A percentile compares a stretch with the other conserved stretches of the same genome.
phyloP scores from a whole-genome alignment of 108 stramenopile species.

The Cyclotella kingstonii region DNA sequence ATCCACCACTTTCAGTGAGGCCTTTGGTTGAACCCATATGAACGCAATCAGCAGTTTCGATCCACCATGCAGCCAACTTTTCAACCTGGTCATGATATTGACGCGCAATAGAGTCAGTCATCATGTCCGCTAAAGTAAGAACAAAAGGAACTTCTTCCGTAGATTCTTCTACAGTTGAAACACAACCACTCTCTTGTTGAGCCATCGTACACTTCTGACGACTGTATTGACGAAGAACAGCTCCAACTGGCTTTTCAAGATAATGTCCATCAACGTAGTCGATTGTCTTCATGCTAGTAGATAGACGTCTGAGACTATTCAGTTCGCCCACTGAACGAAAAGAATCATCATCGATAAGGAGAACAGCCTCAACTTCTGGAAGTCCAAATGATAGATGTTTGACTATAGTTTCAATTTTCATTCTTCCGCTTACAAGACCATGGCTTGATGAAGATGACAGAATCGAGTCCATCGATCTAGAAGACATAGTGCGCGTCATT shows the following conservation, averaged over 20 bases:
- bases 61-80: constrained; percentile 66
- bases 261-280: constrained; percentile 18
- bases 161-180: background rate
- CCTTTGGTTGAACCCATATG: constrained; percentile 46
- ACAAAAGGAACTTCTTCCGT: constrained; percentile 38
- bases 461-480: constrained; percentile 5
- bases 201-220: constrained; percentile 12
- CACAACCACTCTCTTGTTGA: constrained; percentile 14
- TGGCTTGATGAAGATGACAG: background rate
- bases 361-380: constrained; percentile 20
- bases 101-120: constrained; percentile 22
- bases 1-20: constrained; percentile 31
- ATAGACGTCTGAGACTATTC: constrained; percentile 11
- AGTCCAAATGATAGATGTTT: constrained; percentile 19
- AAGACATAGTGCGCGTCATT: constrained; percentile 7
- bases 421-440: constrained; percentile 2
- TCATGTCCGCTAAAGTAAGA: constrained; percentile 57
- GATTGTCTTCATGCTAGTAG: constrained; percentile 6
- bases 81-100: constrained; percentile 66
- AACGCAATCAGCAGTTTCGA: constrained; percentile 76
- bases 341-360: constrained; percentile 12
- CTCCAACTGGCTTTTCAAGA: constrained; percentile 31
- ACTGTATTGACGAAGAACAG: constrained; percentile 16
- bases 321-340: constrained; percentile 1
- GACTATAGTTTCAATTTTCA: constrained; percentile 27